Percentiles rank a stretch among this genome's conserved stretches.
Evolutionary conservation across 2,329 filamentous ascomycete genomes (phyloP).

Genomic region (Clathrospora elynae): DNA sequence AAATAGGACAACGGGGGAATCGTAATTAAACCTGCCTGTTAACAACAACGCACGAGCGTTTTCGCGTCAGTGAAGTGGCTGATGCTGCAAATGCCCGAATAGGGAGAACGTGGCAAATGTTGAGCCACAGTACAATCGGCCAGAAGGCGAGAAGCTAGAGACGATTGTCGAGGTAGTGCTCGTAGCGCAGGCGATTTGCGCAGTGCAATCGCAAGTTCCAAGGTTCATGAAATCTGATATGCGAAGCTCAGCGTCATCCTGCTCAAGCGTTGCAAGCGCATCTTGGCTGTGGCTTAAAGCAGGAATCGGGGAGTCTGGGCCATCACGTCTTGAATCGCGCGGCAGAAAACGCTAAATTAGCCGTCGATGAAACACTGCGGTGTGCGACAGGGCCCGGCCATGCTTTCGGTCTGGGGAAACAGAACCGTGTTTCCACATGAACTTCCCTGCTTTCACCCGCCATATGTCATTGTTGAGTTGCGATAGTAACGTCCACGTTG

Average conservation of each 20-base stretch:
- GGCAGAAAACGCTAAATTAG: slow-evolving; percentile 27
- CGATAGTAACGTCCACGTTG: not conserved
- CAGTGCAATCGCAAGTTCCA: slow-evolving; percentile 14
- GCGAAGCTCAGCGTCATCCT: slow-evolving; percentile 30
- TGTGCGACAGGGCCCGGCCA: slow-evolving; percentile 4
- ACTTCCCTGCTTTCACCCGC: slow-evolving; percentile 16
- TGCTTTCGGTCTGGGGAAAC: slow-evolving; percentile 7
- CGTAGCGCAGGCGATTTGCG: slow-evolving; percentile 16
- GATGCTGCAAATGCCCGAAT: slow-evolving; percentile 4
- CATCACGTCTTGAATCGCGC: slow-evolving; percentile 13
- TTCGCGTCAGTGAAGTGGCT: slow-evolving; percentile 14
- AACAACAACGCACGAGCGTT: slow-evolving; percentile 6
- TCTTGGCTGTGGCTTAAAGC: slow-evolving; percentile 25
- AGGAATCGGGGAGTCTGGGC: slow-evolving; percentile 11
- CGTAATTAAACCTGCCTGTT: slow-evolving; percentile 18
- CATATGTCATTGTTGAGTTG: not conserved
- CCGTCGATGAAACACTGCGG: slow-evolving; percentile 3
- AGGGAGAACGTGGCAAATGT: not conserved
- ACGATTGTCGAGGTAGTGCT: slow-evolving; percentile 7
- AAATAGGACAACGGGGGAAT: slow-evolving; percentile 6
- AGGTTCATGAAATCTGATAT: slow-evolving; percentile 1
- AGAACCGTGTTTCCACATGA: slow-evolving; percentile 1
- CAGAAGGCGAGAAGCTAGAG: not conserved
- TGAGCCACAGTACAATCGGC: slow-evolving; percentile 8
- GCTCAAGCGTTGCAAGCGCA: slow-evolving; percentile 26